Base-by-base conservation (phyloP, 148 eudicot genomes). In the Amaranthus cruentus region DNA sequence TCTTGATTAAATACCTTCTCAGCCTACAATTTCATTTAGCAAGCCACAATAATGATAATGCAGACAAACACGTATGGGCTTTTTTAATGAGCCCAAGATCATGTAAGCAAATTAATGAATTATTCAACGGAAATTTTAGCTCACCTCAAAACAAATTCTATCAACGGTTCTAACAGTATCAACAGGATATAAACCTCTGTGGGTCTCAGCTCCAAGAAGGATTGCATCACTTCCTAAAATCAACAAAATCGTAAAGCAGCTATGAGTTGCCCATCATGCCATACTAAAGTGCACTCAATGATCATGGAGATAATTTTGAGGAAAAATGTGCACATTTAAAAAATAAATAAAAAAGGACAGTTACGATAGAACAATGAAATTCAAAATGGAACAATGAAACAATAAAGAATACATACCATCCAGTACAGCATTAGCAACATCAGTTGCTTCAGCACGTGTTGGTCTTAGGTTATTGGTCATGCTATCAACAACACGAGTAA, bases 401-500 rank as follows among this genome's bases (percentile, higher is more conserved):
- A 54, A 21, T 15, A 14, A 38, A 52, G 44, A 10, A 60, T 21
- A 78, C 84, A 69, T 53, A 94, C 98, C 98, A 80, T 94, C 98
- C 78, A 94, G 78, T 38, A 94, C 95, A 77, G 97, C 98, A 83
- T 94, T 94, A 71, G 98, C 98, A 69, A 94, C 98, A 87, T 94
- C 98, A 78, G 98, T 94, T 64, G 97, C 98, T 85, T 91, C 97
- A n/a, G 98, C 98, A 79, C 98, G 96, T 78, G 98, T 94, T 66
- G 98, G 98, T 61, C 98, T 87, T 64, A 94, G 93, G 81, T 91
- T 94, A 79, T 89, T 88, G 69, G 97, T 94, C 98, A 94, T 94
- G 69, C 98, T 94, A 85, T 94, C 98, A 59, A 94, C 98, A 76
- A 94, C 98, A 72, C 97, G 98, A 66, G 98, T 94, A 68, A 94